Percentiles rank a stretch among this genome's conserved stretches.
Conservation (phyloP, 257 asterid species). For the Solanum lignicaule region DNA sequence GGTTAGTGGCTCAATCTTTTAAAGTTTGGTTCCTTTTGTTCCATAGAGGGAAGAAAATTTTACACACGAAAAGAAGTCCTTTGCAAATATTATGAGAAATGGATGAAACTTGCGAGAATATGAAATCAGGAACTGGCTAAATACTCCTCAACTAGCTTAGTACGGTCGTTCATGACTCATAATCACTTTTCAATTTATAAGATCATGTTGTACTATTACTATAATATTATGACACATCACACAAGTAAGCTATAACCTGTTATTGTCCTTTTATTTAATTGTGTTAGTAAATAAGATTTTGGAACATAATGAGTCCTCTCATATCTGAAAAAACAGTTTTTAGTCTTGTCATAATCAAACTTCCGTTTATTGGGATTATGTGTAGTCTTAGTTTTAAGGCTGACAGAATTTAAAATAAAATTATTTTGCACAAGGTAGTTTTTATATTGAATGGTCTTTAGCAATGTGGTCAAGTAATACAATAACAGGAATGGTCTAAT, state of each 20-base stretch:
- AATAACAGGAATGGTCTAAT: background rate
- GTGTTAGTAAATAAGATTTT: background rate
- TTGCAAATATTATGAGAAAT: background rate
- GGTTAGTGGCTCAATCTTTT: background rate
- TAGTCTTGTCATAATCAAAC: background rate
- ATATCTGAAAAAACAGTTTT: background rate
- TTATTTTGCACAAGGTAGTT: background rate
- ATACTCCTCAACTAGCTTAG: background rate
- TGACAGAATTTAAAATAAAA: background rate
- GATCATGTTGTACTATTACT: background rate
- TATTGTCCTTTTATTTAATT: background rate
- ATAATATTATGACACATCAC: background rate
- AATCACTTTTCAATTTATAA: background rate
- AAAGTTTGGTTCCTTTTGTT: background rate
- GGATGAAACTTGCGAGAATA: background rate
- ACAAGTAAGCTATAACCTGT: background rate
- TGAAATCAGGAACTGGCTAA: background rate
- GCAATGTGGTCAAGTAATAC: background rate
- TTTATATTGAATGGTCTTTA: background rate
- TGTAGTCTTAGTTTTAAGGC: background rate
- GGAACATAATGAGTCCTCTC: background rate
- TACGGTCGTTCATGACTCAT: background rate
- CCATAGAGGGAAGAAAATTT: background rate
- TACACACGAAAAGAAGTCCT: background rate
- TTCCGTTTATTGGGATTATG: background rate